Evolutionary conservation across 495 filamentous ascomycete species (phyloP).

Genomic region (Neurospora sp.): DNA sequence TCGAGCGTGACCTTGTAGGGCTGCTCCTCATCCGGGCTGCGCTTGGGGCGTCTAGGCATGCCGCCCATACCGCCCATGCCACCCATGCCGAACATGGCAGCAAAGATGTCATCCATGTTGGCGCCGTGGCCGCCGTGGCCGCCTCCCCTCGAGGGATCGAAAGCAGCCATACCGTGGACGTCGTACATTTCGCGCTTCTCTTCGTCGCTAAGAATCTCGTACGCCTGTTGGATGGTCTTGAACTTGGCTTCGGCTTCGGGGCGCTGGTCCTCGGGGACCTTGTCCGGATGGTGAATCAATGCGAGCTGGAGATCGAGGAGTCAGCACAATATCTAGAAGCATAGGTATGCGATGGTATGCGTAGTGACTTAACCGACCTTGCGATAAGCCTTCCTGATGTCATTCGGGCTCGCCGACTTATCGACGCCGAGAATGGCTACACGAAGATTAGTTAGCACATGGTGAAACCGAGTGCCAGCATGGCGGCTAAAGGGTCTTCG

Average conservation of each 20-base stretch:
- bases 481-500: not conserved
- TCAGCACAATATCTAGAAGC: slow-evolving; percentile 4
- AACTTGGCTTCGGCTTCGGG: slow-evolving; percentile 79
- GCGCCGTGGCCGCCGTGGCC: slow-evolving; percentile 58
- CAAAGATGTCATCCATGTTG: slow-evolving; percentile 82
- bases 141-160: slow-evolving; percentile 52
- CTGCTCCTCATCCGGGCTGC: slow-evolving; percentile 76
- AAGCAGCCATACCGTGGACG: slow-evolving; percentile 89
- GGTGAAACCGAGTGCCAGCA: not conserved
- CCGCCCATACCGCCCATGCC: slow-evolving; percentile 52
- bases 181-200: slow-evolving; percentile 88
- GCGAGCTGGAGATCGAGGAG: slow-evolving; percentile 53
- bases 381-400: slow-evolving; percentile 95
- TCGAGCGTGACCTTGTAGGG: slow-evolving; percentile 83
- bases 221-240: slow-evolving; percentile 84
- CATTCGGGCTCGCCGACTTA: slow-evolving; percentile 58
- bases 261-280: slow-evolving; percentile 80
- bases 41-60: slow-evolving; percentile 49
- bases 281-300: slow-evolving; percentile 84
- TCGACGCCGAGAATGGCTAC: slow-evolving; percentile 67
- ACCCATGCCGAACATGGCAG: slow-evolving; percentile 75
- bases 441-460: slow-evolving; percentile 2
- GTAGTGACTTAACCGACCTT: slow-evolving; percentile 48
- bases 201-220: slow-evolving; percentile 95
- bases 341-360: not conserved